Conservation (phyloP, 2,329 filamentous ascomycete genomes). For the Fusarium sp. region DNA sequence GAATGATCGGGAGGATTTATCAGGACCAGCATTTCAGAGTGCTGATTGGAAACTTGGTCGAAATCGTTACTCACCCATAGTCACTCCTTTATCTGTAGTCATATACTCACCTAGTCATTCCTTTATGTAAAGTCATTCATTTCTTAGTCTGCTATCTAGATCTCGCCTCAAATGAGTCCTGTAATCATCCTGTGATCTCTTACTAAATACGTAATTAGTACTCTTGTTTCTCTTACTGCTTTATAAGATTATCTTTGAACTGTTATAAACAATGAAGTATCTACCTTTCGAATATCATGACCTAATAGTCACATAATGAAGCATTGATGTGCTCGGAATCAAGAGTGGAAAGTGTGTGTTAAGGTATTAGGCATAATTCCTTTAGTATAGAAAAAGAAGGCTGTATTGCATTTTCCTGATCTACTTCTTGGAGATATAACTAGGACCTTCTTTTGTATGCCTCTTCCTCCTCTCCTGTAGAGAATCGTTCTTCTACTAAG, state of each 20-base stretch:
- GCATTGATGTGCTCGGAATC: background rate
- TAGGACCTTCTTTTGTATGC: no score
- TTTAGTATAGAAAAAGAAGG: no score
- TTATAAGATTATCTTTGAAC: background rate
- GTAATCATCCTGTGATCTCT: background rate
- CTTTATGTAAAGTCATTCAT: background rate
- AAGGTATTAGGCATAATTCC: no score
- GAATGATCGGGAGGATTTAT: background rate
- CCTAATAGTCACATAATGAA: background rate
- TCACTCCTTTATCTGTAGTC: background rate
- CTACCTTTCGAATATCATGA: background rate
- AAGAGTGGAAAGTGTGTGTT: no score
- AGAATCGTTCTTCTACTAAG: background rate
- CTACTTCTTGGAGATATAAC: no score
- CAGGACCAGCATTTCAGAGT: background rate
- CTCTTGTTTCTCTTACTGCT: background rate
- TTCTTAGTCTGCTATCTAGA: background rate
- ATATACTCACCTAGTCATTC: background rate
- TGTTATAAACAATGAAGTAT: background rate
- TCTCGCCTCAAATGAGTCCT: background rate
- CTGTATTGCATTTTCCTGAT: no score
- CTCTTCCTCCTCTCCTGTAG: background rate
- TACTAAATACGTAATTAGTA: background rate
- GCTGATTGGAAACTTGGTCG: background rate
- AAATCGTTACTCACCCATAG: background rate